phyloP scores from a whole-genome alignment of 805 yeast genomes.

The Candida takata region DNA sequence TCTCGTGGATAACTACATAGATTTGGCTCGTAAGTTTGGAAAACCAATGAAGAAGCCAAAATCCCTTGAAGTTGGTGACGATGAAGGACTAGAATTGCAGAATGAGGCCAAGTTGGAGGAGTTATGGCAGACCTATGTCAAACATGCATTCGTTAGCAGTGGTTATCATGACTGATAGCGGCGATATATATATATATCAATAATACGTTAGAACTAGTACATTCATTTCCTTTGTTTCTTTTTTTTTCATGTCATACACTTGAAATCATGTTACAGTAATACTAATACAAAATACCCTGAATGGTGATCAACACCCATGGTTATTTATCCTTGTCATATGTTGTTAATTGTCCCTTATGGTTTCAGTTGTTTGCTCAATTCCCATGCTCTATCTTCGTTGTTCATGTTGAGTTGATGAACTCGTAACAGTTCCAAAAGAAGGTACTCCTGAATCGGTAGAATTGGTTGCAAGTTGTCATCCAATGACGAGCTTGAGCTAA shows the following conservation, averaged over 20 bases:
- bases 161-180: slow-evolving; percentile 13
- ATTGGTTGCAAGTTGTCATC: slow-evolving; percentile 27
- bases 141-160: slow-evolving; percentile 48
- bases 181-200: no score
- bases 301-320: no score
- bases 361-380: slow-evolving; percentile 44
- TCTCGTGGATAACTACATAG: slow-evolving; percentile 57
- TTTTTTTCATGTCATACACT: no score
- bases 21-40: slow-evolving; percentile 48
- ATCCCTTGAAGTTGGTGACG: neutral
- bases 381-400: slow-evolving; percentile 68
- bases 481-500: slow-evolving; percentile 14
- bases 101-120: slow-evolving; percentile 24
- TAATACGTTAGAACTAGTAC: no score
- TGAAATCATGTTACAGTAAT: no score
- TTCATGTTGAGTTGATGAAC: slow-evolving; percentile 51
- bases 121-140: slow-evolving; percentile 51
- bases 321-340: no score
- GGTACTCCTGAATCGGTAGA: slow-evolving; percentile 39
- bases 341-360: slow-evolving; percentile 1
- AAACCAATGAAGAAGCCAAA: slow-evolving; percentile 26
- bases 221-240: no score
- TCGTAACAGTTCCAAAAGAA: slow-evolving; percentile 64
- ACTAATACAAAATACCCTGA: no score
- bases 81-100: neutral